Percentiles rank a stretch among this genome's conserved stretches.
Conservation (phyloP, 2,329 filamentous ascomycete species). For the Lasiodiplodia citricola region DNA sequence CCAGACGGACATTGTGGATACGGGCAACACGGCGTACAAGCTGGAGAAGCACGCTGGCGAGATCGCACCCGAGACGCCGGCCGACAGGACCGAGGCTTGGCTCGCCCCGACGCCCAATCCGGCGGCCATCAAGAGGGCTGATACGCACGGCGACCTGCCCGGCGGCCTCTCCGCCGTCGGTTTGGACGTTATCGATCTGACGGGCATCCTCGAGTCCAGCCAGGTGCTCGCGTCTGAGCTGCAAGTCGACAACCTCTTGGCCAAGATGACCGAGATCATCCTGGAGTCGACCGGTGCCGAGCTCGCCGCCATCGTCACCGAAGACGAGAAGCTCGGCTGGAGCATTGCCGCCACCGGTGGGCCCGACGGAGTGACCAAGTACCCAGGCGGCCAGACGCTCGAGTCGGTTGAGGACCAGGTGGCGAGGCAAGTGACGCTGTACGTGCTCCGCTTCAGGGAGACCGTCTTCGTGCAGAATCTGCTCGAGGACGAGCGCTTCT, state of each 20-base stretch:
- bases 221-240: conserved; percentile 81
- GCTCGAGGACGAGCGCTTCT: conserved; percentile 76
- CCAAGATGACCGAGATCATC: conserved; percentile 83
- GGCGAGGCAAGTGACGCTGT: conserved; percentile 77
- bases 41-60: conserved; percentile 53
- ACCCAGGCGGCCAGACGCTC: conserved; percentile 69
- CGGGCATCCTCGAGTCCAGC: conserved; percentile 77
- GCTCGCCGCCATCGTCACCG: conserved; percentile 74
- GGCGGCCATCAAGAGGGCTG: conserved; percentile 46
- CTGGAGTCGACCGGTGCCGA: conserved; percentile 78
- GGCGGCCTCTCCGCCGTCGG: conserved; percentile 68
- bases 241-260: conserved; percentile 74
- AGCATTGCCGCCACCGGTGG: conserved; percentile 76
- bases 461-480: conserved; percentile 76
- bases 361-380: conserved; percentile 72
- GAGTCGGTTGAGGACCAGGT: conserved; percentile 68
- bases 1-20: conserved; percentile 71
- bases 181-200: conserved; percentile 82
- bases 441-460: conserved; percentile 78
- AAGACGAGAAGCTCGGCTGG: conserved; percentile 70
- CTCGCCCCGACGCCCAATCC: conserved; percentile 50
- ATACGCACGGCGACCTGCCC: conserved; percentile 58
- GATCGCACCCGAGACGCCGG: conserved; percentile 43
- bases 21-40: conserved; percentile 47
- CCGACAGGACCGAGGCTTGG: conserved; percentile 56